Conservation (phyloP, 176 grass and related monocot genomes). For the Ensete ventricosum region DNA sequence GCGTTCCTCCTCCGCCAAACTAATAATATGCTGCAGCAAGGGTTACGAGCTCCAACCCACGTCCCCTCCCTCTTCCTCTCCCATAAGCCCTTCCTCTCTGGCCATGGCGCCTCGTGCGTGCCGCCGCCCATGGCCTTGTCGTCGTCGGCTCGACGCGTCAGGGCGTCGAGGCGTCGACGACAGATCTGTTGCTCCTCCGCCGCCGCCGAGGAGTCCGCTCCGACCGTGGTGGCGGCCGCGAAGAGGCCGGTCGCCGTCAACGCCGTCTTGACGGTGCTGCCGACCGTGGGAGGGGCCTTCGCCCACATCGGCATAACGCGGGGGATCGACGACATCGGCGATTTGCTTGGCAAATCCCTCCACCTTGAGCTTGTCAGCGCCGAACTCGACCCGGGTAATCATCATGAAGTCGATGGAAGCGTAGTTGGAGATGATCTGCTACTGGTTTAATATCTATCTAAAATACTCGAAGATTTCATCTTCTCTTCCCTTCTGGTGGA, state of each 20-base stretch:
- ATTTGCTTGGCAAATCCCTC: slow-evolving; percentile 49
- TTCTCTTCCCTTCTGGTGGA: too few species aligned
- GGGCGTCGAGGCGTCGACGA: neutral
- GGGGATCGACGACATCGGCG: slow-evolving; percentile 51
- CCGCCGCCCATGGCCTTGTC: too few species aligned
- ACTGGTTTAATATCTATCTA: too few species aligned
- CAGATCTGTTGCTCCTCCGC: slow-evolving; percentile 23
- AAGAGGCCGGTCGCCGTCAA: slow-evolving; percentile 29
- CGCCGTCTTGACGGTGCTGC: slow-evolving; percentile 39
- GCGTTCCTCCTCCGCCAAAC: neutral
- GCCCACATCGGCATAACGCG: slow-evolving; percentile 23
- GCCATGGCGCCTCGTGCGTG: too few species aligned
- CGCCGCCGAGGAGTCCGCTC: neutral
- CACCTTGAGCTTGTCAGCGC: slow-evolving; percentile 61
- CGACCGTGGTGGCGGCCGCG: neutral
- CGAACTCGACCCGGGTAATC: slow-evolving; percentile 56
- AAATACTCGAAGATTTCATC: too few species aligned
- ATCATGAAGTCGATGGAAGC: too few species aligned
- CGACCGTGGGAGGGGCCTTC: slow-evolving; percentile 31
- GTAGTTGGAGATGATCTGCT: neutral
- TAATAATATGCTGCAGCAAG: slow-evolving; percentile 33
- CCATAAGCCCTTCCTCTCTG: too few species aligned
- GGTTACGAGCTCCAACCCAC: slow-evolving; percentile 25
- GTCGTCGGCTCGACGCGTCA: too few species aligned
- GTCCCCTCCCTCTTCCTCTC: slow-evolving; percentile 14